phyloP scores from a whole-genome alignment of 345 rosid genomes.

The Mercurialis annua region DNA sequence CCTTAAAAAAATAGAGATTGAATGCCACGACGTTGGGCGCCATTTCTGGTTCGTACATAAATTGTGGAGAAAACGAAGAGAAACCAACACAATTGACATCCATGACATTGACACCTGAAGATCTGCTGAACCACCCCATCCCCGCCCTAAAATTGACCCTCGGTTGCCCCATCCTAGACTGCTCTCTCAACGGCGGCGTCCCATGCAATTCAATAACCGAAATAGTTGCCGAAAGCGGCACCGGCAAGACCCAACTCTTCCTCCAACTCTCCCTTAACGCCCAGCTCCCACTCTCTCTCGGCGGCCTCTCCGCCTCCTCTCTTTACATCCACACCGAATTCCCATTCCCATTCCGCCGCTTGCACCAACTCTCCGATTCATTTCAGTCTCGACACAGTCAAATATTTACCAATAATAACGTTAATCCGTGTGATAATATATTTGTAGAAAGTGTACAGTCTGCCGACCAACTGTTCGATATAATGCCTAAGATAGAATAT shows the following conservation, averaged over 20 bases:
- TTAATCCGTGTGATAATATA: constrained; percentile 52
- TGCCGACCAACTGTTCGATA: constrained; percentile 67
- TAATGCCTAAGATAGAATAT: constrained; percentile 56
- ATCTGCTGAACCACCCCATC: constrained; percentile 7
- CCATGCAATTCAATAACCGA: constrained; percentile 78
- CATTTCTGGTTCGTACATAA: not conserved
- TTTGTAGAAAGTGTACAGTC: constrained; percentile 55
- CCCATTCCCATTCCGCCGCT: constrained; percentile 79
- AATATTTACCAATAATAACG: constrained; percentile 16
- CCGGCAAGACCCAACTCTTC: constrained; percentile 85
- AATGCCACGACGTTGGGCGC: not conserved
- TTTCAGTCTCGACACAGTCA: constrained; percentile 37
- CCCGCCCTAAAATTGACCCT: constrained; percentile 47
- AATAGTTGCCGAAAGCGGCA: constrained; percentile 78
- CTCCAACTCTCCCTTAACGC: constrained; percentile 73
- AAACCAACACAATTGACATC: not conserved
- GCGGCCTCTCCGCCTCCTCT: constrained; percentile 71
- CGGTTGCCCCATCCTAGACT: constrained; percentile 65
- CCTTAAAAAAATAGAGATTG: too few species aligned
- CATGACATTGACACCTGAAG: constrained; percentile 27
- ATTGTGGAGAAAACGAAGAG: too few species aligned
- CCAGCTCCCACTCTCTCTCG: constrained; percentile 70
- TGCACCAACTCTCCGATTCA: constrained; percentile 48
- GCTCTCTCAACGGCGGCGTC: constrained; percentile 63
- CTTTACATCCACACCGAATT: constrained; percentile 74